Percentiles rank a stretch among this genome's conserved stretches.
phyloP scores from a whole-genome alignment of 352 stramenopile genomes.

The Globisporangium sylvaticum region DNA sequence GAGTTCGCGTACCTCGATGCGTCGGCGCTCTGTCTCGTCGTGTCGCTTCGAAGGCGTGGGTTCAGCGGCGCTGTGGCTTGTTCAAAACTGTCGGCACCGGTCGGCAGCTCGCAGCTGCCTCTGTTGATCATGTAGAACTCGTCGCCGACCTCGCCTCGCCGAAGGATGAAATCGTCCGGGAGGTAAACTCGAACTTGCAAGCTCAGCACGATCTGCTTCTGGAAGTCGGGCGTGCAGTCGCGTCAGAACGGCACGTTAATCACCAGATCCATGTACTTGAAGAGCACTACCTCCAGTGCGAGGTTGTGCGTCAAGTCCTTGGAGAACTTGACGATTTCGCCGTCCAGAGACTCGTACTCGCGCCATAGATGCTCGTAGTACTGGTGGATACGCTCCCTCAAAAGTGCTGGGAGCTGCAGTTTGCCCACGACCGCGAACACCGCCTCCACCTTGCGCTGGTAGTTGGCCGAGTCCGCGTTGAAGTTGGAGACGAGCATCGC shows the following conservation, averaged over 20 bases:
- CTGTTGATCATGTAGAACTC: not conserved
- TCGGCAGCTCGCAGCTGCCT: slow-evolving; percentile 41
- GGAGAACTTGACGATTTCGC: slow-evolving; percentile 41
- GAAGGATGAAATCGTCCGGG: slow-evolving; percentile 21
- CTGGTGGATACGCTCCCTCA: slow-evolving; percentile 63
- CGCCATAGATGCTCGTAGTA: slow-evolving; percentile 69
- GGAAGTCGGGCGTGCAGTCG: slow-evolving; percentile 42
- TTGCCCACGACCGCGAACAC: slow-evolving; percentile 56
- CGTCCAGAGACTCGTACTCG: slow-evolving; percentile 64
- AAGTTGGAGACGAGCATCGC: slow-evolving; percentile 59
- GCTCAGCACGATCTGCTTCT: slow-evolving; percentile 48
- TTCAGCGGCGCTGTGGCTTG: slow-evolving; percentile 28
- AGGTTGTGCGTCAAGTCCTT: slow-evolving; percentile 62
- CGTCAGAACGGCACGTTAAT: slow-evolving; percentile 36
- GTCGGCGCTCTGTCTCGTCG: not conserved
- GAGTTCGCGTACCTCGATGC: slow-evolving; percentile 27
- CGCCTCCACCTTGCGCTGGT: slow-evolving; percentile 63
- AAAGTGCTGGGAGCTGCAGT: slow-evolving; percentile 32
- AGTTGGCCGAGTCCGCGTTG: slow-evolving; percentile 43
- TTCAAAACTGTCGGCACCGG: slow-evolving; percentile 35
- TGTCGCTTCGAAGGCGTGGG: not conserved
- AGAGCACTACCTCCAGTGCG: slow-evolving; percentile 60
- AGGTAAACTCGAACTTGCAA: slow-evolving; percentile 52
- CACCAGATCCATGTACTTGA: slow-evolving; percentile 61
- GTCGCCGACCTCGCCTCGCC: not conserved